Evolutionary conservation across 371 early-diverging fungal genomes (phyloP), one percentile per base, ranked within the genome.

Genomic region (Rhizomucor pusillus): DNA sequence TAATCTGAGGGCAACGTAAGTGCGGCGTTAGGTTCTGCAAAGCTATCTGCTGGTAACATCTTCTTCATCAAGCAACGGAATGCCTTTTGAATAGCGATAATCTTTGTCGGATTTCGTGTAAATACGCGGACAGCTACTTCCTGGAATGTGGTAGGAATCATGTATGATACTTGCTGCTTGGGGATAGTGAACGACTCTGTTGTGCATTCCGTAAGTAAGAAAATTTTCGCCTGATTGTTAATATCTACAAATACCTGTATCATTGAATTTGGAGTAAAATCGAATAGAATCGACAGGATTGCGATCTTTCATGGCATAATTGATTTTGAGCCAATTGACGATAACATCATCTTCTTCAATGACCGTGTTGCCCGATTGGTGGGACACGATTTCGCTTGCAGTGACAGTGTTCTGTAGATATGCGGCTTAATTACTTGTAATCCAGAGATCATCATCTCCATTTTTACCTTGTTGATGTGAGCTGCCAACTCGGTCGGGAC

Each of bases 251-350:
- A 45, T 67, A 79, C 86, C 78, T 34, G 71, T 49, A 18, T 69
- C 64, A 44, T 82, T 76, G 54, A 73, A 84, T 59, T 91, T 91
- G 7, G 83, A 84, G 66, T 78, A 95, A 54, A 97, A 95, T 29
- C 79, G 79, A 50, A 95, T 81, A 10, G 71, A 72, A 45, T 95
- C 92, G 1, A 95, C 88, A 0, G 98, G 97, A 56, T 97, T 95
- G 19, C 76, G 67, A 47, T 84, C 85, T 45, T 82, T 83, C 89
- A 91, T 90, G 5, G 90, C 90, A 67, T 88, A 95, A 65, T 89
- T 88, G 45, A 94, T 72, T 36, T 75, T 82, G 6, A 82, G 52
- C 57, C 84, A 85, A 33, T 86, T 77, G 5, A 93, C 84, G 62
- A 91, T 86, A 13, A 93, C 80, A 60, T 95, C 94, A 6, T 81